phyloP scores from a whole-genome alignment of 257 asterid genomes.

The Fraxinus anomala region DNA sequence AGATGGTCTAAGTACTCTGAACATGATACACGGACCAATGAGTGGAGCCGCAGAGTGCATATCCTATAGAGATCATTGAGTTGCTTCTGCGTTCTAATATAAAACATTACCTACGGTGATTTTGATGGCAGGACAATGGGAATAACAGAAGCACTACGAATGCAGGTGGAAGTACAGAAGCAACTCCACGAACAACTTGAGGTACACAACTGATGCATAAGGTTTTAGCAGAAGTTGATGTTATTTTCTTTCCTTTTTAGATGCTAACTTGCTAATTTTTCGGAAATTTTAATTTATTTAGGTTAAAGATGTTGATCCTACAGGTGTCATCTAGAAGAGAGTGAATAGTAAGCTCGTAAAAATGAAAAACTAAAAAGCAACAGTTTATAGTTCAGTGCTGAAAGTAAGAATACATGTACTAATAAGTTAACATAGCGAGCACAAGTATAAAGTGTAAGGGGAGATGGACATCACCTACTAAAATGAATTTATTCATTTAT shows the following conservation, averaged over 20 bases:
- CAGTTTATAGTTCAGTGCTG: too few species aligned
- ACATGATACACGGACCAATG: background rate
- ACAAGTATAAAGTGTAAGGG: too few species aligned
- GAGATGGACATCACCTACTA: too few species aligned
- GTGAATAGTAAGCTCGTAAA: too few species aligned
- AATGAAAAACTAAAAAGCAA: too few species aligned
- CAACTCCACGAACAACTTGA: conserved; percentile 92
- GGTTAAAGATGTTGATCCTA: too few species aligned
- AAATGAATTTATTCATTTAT: too few species aligned
- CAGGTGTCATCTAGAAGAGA: too few species aligned
- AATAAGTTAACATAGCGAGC: too few species aligned
- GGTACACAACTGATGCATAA: conserved; percentile 42
- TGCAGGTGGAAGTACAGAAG: conserved; percentile 93
- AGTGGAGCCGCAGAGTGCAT: background rate
- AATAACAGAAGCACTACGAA: conserved; percentile 74
- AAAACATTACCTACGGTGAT: conserved; percentile 6
- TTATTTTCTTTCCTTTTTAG: background rate
- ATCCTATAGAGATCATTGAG: background rate
- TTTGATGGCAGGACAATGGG: conserved; percentile 64
- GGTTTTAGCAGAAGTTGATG: background rate
- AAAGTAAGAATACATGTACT: too few species aligned
- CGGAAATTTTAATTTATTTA: background rate
- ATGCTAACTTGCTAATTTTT: background rate
- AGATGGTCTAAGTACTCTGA: background rate
- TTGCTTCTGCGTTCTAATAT: conserved; percentile 9